Base-by-base conservation (phyloP, 208 protist genomes). In the Angomonas ambiguus region DNA sequence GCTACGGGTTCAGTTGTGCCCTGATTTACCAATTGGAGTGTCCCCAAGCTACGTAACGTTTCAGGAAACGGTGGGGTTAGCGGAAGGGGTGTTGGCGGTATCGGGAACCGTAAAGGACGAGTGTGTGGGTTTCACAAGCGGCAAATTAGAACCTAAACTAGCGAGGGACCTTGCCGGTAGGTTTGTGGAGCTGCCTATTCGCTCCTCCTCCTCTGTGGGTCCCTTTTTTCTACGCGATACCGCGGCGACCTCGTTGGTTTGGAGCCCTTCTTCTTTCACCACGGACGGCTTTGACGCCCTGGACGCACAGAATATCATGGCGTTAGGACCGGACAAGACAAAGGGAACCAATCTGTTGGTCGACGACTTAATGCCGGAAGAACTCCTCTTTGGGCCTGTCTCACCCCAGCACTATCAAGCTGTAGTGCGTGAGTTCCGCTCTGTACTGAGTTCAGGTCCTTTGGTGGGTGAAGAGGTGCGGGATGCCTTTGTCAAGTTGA, bases 31-130 rank as follows among this genome's bases (percentile, higher is more conserved):
- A n/a, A 59, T 93, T 22, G 80, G 81, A 10, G 55, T 96, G 10
- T 94, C 96, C 28, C 98, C 99, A 83, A 98, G 98, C 1, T 96
- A 97, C 20, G 97, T 99, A 0, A 77, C 84, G 16, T 98, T 99
- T 66, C 88, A 79, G 16, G 99, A 99, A 79, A 99, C 98, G 1
- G 97, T 99, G 28, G 75, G 95, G 10, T 95, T 98, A 49, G 92
- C 83, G 41, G 76, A 83, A 22, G 89, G 89, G 16, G 53, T 87
- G 35, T 79, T 95, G 13, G 86, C 86, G 10, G 73, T 89, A 51
- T 71, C 76, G n/a, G 82, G 82, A n/a, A 67, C 74, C 0, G 73
- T 73, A 27, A 67, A 77, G 48, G 71, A 64, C 59, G 69, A 69
- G 11, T 41, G 79, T 11, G 62, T 82, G 31, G 85, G 85, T 58